These are phyloP conservation scores for Aspergillus eucalypticola DNA, from an alignment of 2,329 filamentous ascomycete genomes.

Conservation along the genomic window DNA sequence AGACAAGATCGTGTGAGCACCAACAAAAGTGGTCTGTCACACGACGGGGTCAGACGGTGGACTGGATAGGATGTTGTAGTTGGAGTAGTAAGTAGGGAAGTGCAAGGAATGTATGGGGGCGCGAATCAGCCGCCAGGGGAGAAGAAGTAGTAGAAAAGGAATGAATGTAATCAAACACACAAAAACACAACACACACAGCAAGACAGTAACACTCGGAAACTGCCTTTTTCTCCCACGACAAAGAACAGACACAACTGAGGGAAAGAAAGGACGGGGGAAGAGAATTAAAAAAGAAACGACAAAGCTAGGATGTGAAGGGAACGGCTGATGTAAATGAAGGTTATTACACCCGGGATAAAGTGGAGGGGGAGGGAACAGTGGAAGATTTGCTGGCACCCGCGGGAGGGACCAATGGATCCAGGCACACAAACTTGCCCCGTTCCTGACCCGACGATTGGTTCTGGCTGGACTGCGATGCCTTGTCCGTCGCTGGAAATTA, in stretches of 20 bases:
- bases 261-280: neutral
- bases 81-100: conserved; percentile 2
- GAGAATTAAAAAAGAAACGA: neutral
- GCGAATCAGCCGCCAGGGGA: neutral
- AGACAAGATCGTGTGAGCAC: conserved; percentile 15
- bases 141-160: conserved; percentile 9
- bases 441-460: neutral
- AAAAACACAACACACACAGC: neutral
- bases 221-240: neutral
- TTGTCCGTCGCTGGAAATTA: neutral
- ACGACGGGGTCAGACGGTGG: conserved; percentile 14
- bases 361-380: too few relatives aligned
- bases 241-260: conserved; percentile 1
- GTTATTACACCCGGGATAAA: neutral
- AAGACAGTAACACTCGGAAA: neutral
- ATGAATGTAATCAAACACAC: conserved; percentile 10
- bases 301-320: neutral
- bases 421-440: neutral
- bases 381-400: neutral
- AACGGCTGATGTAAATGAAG: neutral
- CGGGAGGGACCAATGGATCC: neutral
- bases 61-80: neutral
- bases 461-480: neutral
- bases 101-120: neutral
- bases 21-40: conserved; percentile 13